Percentiles rank a stretch among this genome's conserved stretches.
Evolutionary conservation across 2,329 filamentous ascomycete species (phyloP).

Genomic region (Mollisiaceae sp.): DNA sequence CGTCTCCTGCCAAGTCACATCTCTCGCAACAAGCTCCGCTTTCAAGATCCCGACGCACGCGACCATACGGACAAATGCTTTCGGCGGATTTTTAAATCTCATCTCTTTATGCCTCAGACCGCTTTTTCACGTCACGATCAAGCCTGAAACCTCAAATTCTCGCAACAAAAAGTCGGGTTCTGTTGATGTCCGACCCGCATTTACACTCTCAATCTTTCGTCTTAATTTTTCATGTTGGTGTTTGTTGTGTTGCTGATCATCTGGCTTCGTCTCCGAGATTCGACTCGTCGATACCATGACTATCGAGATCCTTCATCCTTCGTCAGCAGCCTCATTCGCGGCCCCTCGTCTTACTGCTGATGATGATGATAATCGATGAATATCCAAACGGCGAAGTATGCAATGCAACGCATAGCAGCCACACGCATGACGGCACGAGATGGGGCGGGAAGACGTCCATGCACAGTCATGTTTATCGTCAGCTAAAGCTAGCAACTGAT

Average conservation of each 20-base stretch:
- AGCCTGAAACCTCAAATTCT: neutral
- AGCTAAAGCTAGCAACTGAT: neutral
- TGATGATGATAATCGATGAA: neutral
- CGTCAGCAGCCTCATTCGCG: conserved; percentile 6
- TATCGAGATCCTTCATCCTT: conserved; percentile 2
- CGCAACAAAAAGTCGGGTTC: neutral
- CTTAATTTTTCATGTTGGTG: neutral
- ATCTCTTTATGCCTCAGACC: neutral
- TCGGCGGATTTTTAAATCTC: neutral
- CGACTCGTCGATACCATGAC: neutral
- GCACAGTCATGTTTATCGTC: neutral
- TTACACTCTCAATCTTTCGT: neutral
- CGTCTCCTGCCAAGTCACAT: neutral
- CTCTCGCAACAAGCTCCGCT: neutral
- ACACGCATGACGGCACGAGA: neutral
- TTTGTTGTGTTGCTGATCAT: neutral
- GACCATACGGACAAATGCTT: neutral
- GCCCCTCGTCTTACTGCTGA: neutral
- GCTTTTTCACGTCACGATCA: neutral
- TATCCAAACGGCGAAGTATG: no score
- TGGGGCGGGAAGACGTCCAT: neutral
- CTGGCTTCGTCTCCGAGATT: neutral
- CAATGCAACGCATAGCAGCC: neutral
- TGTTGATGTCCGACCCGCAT: conserved; percentile 1
- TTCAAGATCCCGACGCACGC: neutral